Percentiles rank a stretch among this genome's conserved stretches.
Evolutionary conservation across 345 rosid species (phyloP).

Genomic region (Arabidopsis arenosa): DNA sequence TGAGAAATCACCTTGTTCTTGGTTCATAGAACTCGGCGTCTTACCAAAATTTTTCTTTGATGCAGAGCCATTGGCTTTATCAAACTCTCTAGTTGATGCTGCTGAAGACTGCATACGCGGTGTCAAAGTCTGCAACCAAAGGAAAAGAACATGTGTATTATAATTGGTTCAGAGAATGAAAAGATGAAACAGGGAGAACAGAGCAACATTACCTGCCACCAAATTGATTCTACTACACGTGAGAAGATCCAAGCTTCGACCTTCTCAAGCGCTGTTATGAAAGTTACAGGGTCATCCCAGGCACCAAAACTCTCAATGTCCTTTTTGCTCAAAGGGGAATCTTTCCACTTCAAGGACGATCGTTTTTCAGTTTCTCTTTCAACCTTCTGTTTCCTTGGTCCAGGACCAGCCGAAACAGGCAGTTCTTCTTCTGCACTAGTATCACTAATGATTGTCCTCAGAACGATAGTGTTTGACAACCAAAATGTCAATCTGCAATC

Average conservation of each 20-base stretch:
- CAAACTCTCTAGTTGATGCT: slow-evolving; percentile 51
- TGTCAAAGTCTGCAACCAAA: slow-evolving; percentile 73
- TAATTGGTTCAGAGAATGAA: not conserved
- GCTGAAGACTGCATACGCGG: slow-evolving; percentile 88
- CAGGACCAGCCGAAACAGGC: slow-evolving; percentile 47
- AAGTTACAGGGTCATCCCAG: slow-evolving; percentile 66
- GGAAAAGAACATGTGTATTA: slow-evolving; percentile 14
- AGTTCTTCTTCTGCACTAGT: slow-evolving; percentile 47
- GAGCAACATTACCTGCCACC: slow-evolving; percentile 85
- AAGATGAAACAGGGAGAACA: slow-evolving; percentile 11
- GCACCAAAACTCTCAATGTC: slow-evolving; percentile 50
- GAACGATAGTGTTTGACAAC: slow-evolving; percentile 81
- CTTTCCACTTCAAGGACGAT: slow-evolving; percentile 68
- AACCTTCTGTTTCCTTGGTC: slow-evolving; percentile 45
- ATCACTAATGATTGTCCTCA: slow-evolving; percentile 74
- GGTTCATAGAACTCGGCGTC: slow-evolving; percentile 51
- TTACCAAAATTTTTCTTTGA: slow-evolving; percentile 56
- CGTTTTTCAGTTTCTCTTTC: slow-evolving; percentile 48
- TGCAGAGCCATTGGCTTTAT: slow-evolving; percentile 48
- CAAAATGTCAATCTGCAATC: slow-evolving; percentile 86
- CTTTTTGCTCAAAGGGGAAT: slow-evolving; percentile 53
- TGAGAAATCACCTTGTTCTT: slow-evolving; percentile 71
- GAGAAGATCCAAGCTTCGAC: slow-evolving; percentile 96
- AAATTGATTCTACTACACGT: slow-evolving; percentile 80
- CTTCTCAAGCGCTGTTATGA: slow-evolving; percentile 72